Base-by-base conservation (phyloP, 2,329 filamentous ascomycete species). In the Verticillium longisporum region DNA sequence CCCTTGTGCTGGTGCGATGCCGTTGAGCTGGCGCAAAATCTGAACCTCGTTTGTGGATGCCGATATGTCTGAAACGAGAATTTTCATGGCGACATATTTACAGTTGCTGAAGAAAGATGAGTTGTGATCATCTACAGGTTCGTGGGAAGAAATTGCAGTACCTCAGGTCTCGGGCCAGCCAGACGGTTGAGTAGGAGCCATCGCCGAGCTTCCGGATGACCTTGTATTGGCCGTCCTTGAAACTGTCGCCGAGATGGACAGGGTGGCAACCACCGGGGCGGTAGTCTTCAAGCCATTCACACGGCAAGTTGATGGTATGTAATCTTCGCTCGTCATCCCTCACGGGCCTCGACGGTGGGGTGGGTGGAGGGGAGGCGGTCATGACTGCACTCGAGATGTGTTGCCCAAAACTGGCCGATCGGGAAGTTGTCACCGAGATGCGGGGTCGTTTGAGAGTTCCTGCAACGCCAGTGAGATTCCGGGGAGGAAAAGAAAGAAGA, bases 241-340 rank as follows among this genome's bases (percentile, higher is more conserved):
- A 72, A 1, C 61, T 64, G 55, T 77, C 72, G 36, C 71, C 72
- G 10, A 77, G 65, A 26, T 65, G 67, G n/a, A 73, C 68, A 14
- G 74, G 73, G 59, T 77, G 72, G 61, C 72, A 75, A 34, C 72
- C 72, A 7, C 74, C 71, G 9, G 68, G 65, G 18, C 62, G 61
- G 62, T 76, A 75, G 41, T 63, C 10, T 13, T 65, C 58, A 3
- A 64, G 32, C 7, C n/a, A 55, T 41, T 61, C 63, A 55, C 71
- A 71, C 14, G 67, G 66, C 15, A 61, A 68, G 2, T 13, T 66
- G 31, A 69, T 67, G 4, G 50, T n/a, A 13, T 71, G 64, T 31
- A 71, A 72, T 58, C 69, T 66, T 14, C 18, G 18, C 45, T 69
- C 64, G 10, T 66, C 36, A 31, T 66, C 56, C 15, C 61, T 61